Conservation (phyloP, 192 early-diverging fungal genomes). For the Podila verticillata region DNA sequence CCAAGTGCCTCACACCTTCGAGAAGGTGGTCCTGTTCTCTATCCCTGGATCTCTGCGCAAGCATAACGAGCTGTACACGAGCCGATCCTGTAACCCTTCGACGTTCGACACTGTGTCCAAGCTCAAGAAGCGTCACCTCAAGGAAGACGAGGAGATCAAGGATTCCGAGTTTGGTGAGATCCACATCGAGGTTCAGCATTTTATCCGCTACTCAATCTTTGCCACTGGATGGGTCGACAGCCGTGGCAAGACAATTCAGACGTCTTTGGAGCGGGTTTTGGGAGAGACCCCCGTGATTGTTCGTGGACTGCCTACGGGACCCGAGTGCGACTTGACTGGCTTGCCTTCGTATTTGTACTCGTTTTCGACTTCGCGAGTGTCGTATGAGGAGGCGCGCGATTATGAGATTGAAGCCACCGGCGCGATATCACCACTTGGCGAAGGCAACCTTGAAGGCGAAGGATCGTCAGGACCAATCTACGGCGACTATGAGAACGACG, state of each 20-base stretch:
- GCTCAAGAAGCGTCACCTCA: slow-evolving; percentile 21
- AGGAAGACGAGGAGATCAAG: slow-evolving; percentile 30
- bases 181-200: slow-evolving; percentile 41
- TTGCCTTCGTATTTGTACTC: slow-evolving; percentile 41
- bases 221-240: slow-evolving; percentile 33
- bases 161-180: slow-evolving; percentile 48
- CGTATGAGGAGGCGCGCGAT: slow-evolving; percentile 40
- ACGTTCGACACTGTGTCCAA: slow-evolving; percentile 17
- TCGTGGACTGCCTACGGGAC: slow-evolving; percentile 27
- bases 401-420: slow-evolving; percentile 37
- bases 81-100: slow-evolving; percentile 26
- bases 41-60: slow-evolving; percentile 27
- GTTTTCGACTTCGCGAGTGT: slow-evolving; percentile 45
- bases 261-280: slow-evolving; percentile 22
- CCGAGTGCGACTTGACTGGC: slow-evolving; percentile 41
- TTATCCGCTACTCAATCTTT: slow-evolving; percentile 44
- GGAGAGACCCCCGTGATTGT: slow-evolving; percentile 38
- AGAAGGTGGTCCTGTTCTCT: slow-evolving; percentile 46
- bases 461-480: slow-evolving; percentile 23
- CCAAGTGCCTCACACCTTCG: slow-evolving; percentile 44
- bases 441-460: slow-evolving; percentile 6
- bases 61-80: slow-evolving; percentile 23
- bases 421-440: background rate
- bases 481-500: slow-evolving; percentile 46
- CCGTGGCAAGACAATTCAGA: slow-evolving; percentile 21